phyloP scores from a whole-genome alignment of 2,329 filamentous ascomycete genomes.

The Clonostachys solani region DNA sequence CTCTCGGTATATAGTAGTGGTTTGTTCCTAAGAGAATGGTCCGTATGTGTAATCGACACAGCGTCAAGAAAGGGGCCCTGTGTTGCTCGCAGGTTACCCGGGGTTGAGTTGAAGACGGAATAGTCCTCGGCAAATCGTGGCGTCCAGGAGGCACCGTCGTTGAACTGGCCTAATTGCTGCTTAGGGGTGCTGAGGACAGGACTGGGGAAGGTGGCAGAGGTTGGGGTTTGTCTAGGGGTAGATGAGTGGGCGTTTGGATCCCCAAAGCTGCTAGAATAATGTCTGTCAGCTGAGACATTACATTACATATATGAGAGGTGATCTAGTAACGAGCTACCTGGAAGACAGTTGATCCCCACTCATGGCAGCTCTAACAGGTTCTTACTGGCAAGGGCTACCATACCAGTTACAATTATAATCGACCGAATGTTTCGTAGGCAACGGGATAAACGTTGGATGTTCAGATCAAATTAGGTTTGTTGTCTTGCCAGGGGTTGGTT shows the following conservation, averaged over 20 bases:
- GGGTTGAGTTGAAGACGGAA: slow-evolving; percentile 61
- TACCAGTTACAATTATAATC: too few relatives aligned
- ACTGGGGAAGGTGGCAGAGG: slow-evolving; percentile 46
- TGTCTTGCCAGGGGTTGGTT: too few relatives aligned
- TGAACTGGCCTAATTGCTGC: slow-evolving; percentile 37
- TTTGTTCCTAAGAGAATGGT: slow-evolving; percentile 33
- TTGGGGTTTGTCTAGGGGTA: slow-evolving; percentile 55
- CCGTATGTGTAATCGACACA: slow-evolving; percentile 27
- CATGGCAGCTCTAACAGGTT: slow-evolving; percentile 46
- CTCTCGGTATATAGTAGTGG: slow-evolving; percentile 46
- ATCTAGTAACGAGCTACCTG: slow-evolving; percentile 34
- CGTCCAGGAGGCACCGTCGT: slow-evolving; percentile 39
- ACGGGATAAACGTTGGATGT: too few relatives aligned
- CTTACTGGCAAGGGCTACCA: too few relatives aligned
- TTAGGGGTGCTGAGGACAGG: slow-evolving; percentile 54
- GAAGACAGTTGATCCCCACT: slow-evolving; percentile 53
- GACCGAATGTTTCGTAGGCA: too few relatives aligned
- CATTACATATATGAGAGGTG: slow-evolving; percentile 7
- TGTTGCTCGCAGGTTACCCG: slow-evolving; percentile 48
- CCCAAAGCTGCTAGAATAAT: slow-evolving; percentile 48
- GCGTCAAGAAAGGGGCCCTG: slow-evolving; percentile 42
- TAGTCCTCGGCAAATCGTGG: slow-evolving; percentile 62
- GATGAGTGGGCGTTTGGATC: slow-evolving; percentile 58
- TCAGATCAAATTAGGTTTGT: too few relatives aligned
- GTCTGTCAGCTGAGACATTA: slow-evolving; percentile 25